Percentiles rank a stretch among this genome's conserved stretches.
Evolutionary conservation across 208 protist species (phyloP).

Genomic region (Leishmania mexicana): DNA sequence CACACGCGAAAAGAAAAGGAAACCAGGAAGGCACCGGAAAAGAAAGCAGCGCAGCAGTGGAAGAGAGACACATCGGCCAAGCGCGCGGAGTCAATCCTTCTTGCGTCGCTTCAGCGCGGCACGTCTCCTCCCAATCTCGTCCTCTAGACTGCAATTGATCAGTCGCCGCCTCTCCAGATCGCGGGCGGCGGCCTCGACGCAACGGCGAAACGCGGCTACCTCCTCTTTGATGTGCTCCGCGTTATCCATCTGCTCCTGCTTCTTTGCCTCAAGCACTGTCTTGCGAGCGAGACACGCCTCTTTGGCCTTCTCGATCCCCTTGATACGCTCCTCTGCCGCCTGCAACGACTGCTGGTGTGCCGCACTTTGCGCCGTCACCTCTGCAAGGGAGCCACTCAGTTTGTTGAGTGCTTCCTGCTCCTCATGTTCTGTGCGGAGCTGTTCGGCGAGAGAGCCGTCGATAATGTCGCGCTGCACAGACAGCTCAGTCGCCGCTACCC

Average conservation of each 20-base stretch:
- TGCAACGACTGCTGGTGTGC: slow-evolving; percentile 11
- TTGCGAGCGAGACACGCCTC: slow-evolving; percentile 33
- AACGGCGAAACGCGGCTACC: slow-evolving; percentile 32
- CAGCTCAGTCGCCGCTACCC: slow-evolving; percentile 29
- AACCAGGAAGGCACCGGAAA: too few relatives aligned
- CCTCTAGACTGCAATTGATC: slow-evolving; percentile 42
- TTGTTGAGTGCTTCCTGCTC: slow-evolving; percentile 21
- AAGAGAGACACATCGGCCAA: background rate
- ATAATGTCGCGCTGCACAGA: slow-evolving; percentile 34
- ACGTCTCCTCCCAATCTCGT: slow-evolving; percentile 37
- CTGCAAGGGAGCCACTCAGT: slow-evolving; percentile 13
- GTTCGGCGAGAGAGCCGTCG: slow-evolving; percentile 33
- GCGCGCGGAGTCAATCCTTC: background rate
- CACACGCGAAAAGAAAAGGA: too few relatives aligned
- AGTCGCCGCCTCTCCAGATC: slow-evolving; percentile 41
- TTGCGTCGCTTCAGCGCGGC: slow-evolving; percentile 15
- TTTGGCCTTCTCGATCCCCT: slow-evolving; percentile 24
- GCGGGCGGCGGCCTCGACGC: slow-evolving; percentile 23
- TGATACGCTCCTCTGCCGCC: slow-evolving; percentile 19
- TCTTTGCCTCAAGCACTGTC: slow-evolving; percentile 44
- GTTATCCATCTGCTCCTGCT: slow-evolving; percentile 63
- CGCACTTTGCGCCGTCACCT: slow-evolving; percentile 8
- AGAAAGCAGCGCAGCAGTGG: background rate
- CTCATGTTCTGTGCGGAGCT: slow-evolving; percentile 17
- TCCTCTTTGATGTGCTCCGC: slow-evolving; percentile 57